These are phyloP conservation scores for Metschnikowia amazonensis DNA, from an alignment of 805 yeast genomes.

Conservation along the genomic window DNA sequence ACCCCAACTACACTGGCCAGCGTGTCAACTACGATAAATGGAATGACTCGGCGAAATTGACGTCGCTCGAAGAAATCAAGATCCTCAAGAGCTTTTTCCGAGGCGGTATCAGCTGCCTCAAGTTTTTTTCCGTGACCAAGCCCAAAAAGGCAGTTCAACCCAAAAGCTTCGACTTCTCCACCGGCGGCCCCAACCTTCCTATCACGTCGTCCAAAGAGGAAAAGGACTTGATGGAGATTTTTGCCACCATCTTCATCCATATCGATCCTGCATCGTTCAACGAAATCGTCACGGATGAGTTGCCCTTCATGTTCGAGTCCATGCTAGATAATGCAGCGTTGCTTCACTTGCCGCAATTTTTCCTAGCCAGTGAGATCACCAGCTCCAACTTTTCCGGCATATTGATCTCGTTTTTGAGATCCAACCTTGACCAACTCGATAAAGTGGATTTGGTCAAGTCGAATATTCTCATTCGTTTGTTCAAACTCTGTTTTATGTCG, in stretches of 20 bases:
- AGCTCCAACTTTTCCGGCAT: constrained; percentile 89
- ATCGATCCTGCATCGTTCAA: constrained; percentile 94
- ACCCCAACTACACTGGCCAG: constrained; percentile 45
- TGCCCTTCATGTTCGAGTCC: constrained; percentile 70
- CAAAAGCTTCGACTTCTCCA: constrained; percentile 52
- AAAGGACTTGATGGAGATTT: constrained; percentile 90
- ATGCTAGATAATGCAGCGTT: constrained; percentile 82
- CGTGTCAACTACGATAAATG: constrained; percentile 50
- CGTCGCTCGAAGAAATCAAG: constrained; percentile 75
- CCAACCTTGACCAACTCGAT: constrained; percentile 74
- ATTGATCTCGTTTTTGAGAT: constrained; percentile 68
- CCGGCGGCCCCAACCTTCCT: constrained; percentile 78
- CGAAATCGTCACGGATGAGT: constrained; percentile 80
- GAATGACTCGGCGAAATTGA: constrained; percentile 84
- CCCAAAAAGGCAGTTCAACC: constrained; percentile 38
- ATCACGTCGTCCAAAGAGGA: constrained; percentile 88
- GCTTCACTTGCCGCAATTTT: constrained; percentile 88
- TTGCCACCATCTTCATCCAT: constrained; percentile 90
- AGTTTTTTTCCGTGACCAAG: constrained; percentile 62
- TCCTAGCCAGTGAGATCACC: constrained; percentile 90
- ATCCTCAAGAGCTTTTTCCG: constrained; percentile 74
- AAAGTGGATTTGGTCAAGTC: constrained; percentile 73
- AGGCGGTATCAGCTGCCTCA: constrained; percentile 78
- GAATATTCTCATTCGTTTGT: constrained; percentile 76
- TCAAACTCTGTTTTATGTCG: constrained; percentile 93